Evolutionary conservation across 495 filamentous ascomycete species (phyloP).

Genomic region (Jackrogersella minutella): DNA sequence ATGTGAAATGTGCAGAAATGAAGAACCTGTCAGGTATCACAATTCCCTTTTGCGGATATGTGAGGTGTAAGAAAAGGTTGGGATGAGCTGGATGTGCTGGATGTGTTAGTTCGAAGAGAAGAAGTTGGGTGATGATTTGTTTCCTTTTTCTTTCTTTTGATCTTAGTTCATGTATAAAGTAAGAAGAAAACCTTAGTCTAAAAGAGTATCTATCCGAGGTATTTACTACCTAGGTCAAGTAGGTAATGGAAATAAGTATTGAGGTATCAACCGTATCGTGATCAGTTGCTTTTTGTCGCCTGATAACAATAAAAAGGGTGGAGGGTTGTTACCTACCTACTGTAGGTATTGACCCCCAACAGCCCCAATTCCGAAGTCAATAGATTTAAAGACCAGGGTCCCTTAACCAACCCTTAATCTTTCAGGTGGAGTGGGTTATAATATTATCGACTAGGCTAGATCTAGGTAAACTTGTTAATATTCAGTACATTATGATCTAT

Average conservation of each 20-base stretch:
- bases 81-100: conserved; percentile 8
- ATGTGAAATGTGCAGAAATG: conserved; percentile 3
- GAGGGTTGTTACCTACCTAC: conserved; percentile 12
- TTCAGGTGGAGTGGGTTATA: conserved; percentile 18
- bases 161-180: too few relatives aligned
- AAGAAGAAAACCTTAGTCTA: too few relatives aligned
- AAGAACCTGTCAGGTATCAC: conserved; percentile 18
- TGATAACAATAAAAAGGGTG: conserved; percentile 33
- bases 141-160: neutral
- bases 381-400: conserved; percentile 24
- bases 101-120: neutral
- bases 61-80: neutral
- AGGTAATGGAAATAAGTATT: conserved; percentile 7
- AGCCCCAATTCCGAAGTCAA: conserved; percentile 32
- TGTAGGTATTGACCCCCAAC: conserved; percentile 35
- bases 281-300: conserved; percentile 27
- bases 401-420: conserved; percentile 21
- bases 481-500: neutral
- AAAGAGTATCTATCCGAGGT: too few relatives aligned
- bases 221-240: conserved; percentile 1
- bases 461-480: conserved; percentile 27
- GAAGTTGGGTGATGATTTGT: neutral
- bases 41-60: conserved; percentile 15
- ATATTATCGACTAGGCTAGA: conserved; percentile 37
- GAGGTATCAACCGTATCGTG: conserved; percentile 31